These are phyloP conservation scores for Salix brachista DNA, from an alignment of 345 rosid genomes.

Conservation along the genomic window DNA sequence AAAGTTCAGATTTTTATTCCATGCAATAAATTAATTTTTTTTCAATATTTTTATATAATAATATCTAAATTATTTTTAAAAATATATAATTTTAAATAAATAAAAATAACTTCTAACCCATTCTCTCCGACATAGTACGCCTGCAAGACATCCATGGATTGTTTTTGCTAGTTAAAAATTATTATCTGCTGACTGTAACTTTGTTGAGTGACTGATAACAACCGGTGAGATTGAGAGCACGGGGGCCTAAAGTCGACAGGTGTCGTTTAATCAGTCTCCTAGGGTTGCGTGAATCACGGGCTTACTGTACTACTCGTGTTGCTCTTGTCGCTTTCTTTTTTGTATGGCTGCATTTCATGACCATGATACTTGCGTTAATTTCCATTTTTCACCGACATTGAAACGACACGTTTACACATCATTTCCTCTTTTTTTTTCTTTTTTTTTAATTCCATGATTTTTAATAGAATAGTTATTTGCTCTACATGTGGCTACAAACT, in stretches of 20 bases:
- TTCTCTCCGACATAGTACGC: too few relatives aligned
- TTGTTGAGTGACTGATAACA: not conserved
- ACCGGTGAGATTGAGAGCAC: not conserved
- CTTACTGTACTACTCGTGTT: not conserved
- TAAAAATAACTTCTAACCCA: too few relatives aligned
- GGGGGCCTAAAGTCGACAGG: not conserved
- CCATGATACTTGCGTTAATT: not conserved
- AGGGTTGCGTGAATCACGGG: not conserved
- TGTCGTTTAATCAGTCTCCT: not conserved
- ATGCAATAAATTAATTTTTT: too few relatives aligned
- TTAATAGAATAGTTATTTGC: too few relatives aligned
- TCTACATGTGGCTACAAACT: too few relatives aligned
- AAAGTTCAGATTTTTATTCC: too few relatives aligned
- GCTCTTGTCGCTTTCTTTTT: not conserved
- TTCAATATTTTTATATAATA: too few relatives aligned
- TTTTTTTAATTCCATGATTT: not conserved
- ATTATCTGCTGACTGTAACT: not conserved
- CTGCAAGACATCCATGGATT: not conserved
- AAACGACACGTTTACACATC: not conserved
- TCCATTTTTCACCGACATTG: slow-evolving; percentile 1
- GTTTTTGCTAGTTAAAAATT: not conserved
- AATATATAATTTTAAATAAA: too few relatives aligned
- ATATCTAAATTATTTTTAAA: too few relatives aligned
- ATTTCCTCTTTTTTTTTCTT: too few relatives aligned
- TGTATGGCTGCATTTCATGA: not conserved